A percentile compares a stretch with the other conserved stretches of the same genome.
These are phyloP conservation scores for Actinomortierella ambigua DNA, from an alignment of 371 early-diverging fungal genomes.

Conservation along the genomic window DNA sequence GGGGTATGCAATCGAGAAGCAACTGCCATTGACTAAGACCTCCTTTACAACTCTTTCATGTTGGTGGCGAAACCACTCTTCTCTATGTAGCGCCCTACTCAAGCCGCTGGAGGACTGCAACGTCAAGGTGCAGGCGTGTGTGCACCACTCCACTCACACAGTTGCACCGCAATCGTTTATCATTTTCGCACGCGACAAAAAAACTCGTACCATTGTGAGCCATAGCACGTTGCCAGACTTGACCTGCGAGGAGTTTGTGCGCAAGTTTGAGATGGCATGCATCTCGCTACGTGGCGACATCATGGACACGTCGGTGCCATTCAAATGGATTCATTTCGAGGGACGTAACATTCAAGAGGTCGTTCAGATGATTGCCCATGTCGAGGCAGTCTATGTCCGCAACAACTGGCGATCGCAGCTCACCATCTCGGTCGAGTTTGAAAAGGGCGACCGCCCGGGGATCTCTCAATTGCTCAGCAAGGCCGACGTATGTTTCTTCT, in stretches of 20 bases:
- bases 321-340: slow-evolving; percentile 72
- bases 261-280: slow-evolving; percentile 39
- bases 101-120: slow-evolving; percentile 42
- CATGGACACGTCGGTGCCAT: slow-evolving; percentile 9
- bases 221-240: slow-evolving; percentile 59
- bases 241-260: slow-evolving; percentile 50
- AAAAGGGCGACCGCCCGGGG: slow-evolving; percentile 65
- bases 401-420: slow-evolving; percentile 52
- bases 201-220: slow-evolving; percentile 69
- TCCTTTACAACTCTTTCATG: no score
- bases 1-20: no score
- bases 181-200: slow-evolving; percentile 53
- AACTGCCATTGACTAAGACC: no score
- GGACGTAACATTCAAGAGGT: slow-evolving; percentile 62
- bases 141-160: slow-evolving; percentile 45
- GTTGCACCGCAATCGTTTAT: slow-evolving; percentile 64
- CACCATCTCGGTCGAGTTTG: slow-evolving; percentile 69
- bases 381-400: slow-evolving; percentile 46
- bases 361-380: slow-evolving; percentile 60
- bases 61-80: no score
- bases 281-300: slow-evolving; percentile 17
- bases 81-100: slow-evolving; percentile 42
- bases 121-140: slow-evolving; percentile 49
- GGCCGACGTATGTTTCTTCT: slow-evolving; percentile 74
- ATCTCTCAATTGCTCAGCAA: slow-evolving; percentile 57